Evolutionary conservation across 2,329 filamentous ascomycete species (phyloP), one percentile per base, ranked within the genome.

Genomic region (Gaeumannomyces tritici): DNA sequence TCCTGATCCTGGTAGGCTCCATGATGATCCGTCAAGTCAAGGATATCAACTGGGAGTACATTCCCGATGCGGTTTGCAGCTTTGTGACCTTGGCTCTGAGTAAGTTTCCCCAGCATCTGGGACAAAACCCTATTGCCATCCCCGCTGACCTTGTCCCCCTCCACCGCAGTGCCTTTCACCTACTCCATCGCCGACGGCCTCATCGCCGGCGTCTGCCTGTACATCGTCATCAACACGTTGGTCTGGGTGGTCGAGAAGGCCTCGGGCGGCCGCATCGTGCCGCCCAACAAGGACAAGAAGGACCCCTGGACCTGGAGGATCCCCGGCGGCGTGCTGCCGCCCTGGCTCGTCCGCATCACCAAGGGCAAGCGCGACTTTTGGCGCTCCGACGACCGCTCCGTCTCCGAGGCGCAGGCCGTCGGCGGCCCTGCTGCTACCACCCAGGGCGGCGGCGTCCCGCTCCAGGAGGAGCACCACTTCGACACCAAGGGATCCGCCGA

Each of bases 41-140:
- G 21, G 89, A 95, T 66, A 93, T 96, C 79, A 96, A 96, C 80
- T 96, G 91, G 91, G 80, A 80, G 58, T 96, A 96, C 75, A 80
- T 91, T 64, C 91, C 91, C 61, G 91, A 96, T 72, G 88, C 90
- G 1, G 81, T 96, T 28, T 91, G 91, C 0, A 90, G 91, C 3
- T 96, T 96, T 76, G 78, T 96, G 47, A 92, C 89, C 60, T 89
- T 96, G 66, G 85, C 87, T 63, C 77, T 93, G 64, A 61, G 35
- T 42, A 42, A 18, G 35, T 42, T 42, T 15, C 35, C 7, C 35
- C 15, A 9, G 15, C 13, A 42, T 42, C 13, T 42, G 5, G 35
- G 35, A 15, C 4, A 8, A 33, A 9, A 33, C 8, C 2, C 31
- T 2, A 12, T 11, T 2, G 31, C 31, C 31, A 33, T 11, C 31